Conservation (phyloP, 441 rosid genomes). For the Brassica hybrid region DNA sequence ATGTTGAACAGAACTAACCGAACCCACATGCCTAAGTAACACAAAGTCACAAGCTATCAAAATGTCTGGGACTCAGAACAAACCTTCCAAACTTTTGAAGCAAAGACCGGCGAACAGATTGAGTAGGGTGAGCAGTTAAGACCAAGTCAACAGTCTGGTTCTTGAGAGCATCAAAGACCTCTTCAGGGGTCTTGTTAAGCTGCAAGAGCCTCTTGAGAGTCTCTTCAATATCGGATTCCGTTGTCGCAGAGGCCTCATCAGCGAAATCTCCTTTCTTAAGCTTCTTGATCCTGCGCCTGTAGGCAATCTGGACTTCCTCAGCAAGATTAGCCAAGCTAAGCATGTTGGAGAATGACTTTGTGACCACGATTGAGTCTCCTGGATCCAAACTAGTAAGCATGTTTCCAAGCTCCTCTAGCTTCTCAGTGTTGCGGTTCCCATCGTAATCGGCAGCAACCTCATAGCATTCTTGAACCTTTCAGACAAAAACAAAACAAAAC, state of each 20-base stretch:
- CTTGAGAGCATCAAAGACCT: conserved; percentile 88
- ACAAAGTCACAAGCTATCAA: background rate
- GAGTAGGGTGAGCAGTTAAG: conserved; percentile 95
- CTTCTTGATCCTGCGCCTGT: conserved; percentile 67
- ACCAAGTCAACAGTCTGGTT: conserved; percentile 92
- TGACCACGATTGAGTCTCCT: conserved; percentile 82
- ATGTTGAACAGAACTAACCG: too few relatives aligned
- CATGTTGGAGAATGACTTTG: conserved; percentile 87
- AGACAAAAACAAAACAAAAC: background rate
- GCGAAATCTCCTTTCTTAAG: conserved; percentile 86
- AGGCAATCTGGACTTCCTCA: conserved; percentile 90
- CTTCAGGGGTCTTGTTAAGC: conserved; percentile 80
- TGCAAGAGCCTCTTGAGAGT: conserved; percentile 71
- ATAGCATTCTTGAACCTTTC: conserved; percentile 85
- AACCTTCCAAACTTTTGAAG: conserved; percentile 92
- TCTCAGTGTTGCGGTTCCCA: conserved; percentile 69
- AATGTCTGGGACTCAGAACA: background rate
- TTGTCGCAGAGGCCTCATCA: conserved; percentile 77
- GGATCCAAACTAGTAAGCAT: conserved; percentile 83
- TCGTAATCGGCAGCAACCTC: conserved; percentile 94
- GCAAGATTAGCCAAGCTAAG: conserved; percentile 92
- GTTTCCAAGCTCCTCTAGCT: conserved; percentile 80
- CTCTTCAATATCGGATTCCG: conserved; percentile 89
- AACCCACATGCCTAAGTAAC: background rate
- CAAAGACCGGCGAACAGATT: conserved; percentile 84